Evolutionary conservation across 1,139 yeast species (phyloP).

Genomic region (Scheffersomyces lignicola): DNA sequence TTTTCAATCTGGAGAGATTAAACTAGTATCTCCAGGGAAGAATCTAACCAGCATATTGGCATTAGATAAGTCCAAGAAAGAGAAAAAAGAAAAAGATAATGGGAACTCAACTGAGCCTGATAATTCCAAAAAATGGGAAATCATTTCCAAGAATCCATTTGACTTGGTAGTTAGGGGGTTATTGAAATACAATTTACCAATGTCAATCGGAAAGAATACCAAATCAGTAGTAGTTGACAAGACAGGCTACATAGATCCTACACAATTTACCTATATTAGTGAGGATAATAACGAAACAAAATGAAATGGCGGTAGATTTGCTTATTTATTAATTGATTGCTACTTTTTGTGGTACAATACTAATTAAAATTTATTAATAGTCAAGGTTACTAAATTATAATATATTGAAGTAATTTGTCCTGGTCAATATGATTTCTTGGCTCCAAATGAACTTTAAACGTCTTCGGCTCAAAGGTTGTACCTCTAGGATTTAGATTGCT

Average conservation of each 20-base stretch:
- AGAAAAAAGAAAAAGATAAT: conserved; percentile 14
- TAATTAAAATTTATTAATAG: conserved; percentile 2
- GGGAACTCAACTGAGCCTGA: conserved; percentile 27
- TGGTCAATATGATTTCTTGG: conserved; percentile 22
- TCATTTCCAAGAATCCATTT: conserved; percentile 77
- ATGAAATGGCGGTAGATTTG: neutral
- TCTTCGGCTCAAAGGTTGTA: conserved; percentile 59
- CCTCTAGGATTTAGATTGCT: conserved; percentile 52
- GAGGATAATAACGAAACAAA: neutral
- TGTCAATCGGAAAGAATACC: conserved; percentile 43
- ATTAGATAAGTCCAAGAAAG: conserved; percentile 4
- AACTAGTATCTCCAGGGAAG: conserved; percentile 72
- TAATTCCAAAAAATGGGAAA: conserved; percentile 68
- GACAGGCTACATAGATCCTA: conserved; percentile 60
- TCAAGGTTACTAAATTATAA: conserved; percentile 7
- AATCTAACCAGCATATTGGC: conserved; percentile 45
- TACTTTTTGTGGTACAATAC: neutral
- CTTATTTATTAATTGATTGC: neutral
- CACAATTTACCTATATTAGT: conserved; percentile 7
- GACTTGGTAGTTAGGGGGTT: conserved; percentile 84
- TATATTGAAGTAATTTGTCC: conserved; percentile 21
- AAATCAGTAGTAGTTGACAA: conserved; percentile 65
- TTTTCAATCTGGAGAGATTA: conserved; percentile 65
- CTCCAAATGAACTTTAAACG: conserved; percentile 35
- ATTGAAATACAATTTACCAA: conserved; percentile 72